phyloP scores from a whole-genome alignment of 2,329 filamentous ascomycete genomes.

The Neonectria punicea region DNA sequence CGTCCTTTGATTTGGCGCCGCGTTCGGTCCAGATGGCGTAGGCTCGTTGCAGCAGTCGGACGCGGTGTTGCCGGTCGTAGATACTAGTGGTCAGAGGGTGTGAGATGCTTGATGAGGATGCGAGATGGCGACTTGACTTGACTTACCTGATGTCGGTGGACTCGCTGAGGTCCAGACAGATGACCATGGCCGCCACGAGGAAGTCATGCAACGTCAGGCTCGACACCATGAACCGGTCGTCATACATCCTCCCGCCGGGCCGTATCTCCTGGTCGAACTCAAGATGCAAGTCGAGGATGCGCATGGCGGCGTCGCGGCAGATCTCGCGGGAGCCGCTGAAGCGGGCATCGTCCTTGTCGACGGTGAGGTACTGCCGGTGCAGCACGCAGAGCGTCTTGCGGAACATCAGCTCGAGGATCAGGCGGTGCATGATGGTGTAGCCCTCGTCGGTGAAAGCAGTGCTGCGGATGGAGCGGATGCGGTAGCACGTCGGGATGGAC shows the following conservation, averaged over 20 bases:
- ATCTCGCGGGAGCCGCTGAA: constrained; percentile 54
- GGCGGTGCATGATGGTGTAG: constrained; percentile 59
- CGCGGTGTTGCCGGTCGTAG: constrained; percentile 48
- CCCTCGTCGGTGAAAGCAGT: constrained; percentile 57
- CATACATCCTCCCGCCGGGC: constrained; percentile 61
- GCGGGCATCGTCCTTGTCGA: constrained; percentile 50
- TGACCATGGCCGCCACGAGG: constrained; percentile 67
- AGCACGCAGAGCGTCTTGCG: constrained; percentile 61
- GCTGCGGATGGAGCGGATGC: constrained; percentile 53
- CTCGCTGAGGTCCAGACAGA: constrained; percentile 63
- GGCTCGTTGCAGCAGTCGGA: constrained; percentile 52
- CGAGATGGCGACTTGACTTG: not conserved
- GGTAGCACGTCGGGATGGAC: constrained; percentile 52
- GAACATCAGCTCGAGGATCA: constrained; percentile 61
- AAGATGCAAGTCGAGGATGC: constrained; percentile 58
- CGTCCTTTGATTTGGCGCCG: constrained; percentile 52
- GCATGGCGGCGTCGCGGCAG: constrained; percentile 56
- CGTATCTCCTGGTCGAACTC: constrained; percentile 58
- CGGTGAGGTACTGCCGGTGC: constrained; percentile 59
- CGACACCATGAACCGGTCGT: constrained; percentile 64
- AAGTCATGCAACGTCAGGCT: constrained; percentile 66
- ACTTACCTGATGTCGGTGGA: constrained; percentile 50
- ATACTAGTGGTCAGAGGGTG: constrained; percentile 22
- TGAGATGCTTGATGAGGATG: not conserved
- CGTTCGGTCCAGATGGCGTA: constrained; percentile 56